phyloP scores from a whole-genome alignment of 805 yeast species.

The Candida awuae region DNA sequence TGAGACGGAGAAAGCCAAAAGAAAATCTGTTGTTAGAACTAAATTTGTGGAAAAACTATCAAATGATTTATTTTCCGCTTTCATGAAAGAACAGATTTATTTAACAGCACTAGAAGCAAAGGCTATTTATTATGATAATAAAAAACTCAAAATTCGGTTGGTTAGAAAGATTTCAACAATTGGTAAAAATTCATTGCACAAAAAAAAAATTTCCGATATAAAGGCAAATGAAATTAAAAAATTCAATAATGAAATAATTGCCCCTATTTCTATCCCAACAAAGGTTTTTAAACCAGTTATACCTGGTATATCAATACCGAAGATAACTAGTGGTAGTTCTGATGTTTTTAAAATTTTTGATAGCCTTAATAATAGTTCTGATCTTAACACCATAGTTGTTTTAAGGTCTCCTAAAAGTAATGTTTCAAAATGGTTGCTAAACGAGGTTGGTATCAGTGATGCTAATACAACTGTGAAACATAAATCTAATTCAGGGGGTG shows the following conservation, averaged over 20 bases:
- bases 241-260: slow-evolving; percentile 23
- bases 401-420: slow-evolving; percentile 26
- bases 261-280: slow-evolving; percentile 7
- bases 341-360: slow-evolving; percentile 2
- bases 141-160: slow-evolving; percentile 24
- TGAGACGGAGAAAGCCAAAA: slow-evolving; percentile 5
- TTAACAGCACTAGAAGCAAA: slow-evolving; percentile 33
- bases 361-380: slow-evolving; percentile 1
- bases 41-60: slow-evolving; percentile 30
- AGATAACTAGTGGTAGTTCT: not conserved
- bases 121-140: slow-evolving; percentile 37
- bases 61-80: slow-evolving; percentile 48
- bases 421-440: slow-evolving; percentile 22
- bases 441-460: slow-evolving; percentile 16
- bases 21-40: slow-evolving; percentile 25
- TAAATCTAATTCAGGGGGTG: slow-evolving; percentile 1
- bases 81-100: slow-evolving; percentile 49
- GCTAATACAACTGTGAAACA: slow-evolving; percentile 12
- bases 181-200: slow-evolving; percentile 21
- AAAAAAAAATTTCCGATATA: too few relatives aligned
- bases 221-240: slow-evolving; percentile 33
- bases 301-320: not conserved
- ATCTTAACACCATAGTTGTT: slow-evolving; percentile 27
- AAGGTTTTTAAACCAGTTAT: not conserved
- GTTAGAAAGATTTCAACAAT: slow-evolving; percentile 28